These are phyloP conservation scores for Pneumocystis oryctolagi DNA, from an alignment of 1,139 yeast species.

Conservation along the genomic window DNA sequence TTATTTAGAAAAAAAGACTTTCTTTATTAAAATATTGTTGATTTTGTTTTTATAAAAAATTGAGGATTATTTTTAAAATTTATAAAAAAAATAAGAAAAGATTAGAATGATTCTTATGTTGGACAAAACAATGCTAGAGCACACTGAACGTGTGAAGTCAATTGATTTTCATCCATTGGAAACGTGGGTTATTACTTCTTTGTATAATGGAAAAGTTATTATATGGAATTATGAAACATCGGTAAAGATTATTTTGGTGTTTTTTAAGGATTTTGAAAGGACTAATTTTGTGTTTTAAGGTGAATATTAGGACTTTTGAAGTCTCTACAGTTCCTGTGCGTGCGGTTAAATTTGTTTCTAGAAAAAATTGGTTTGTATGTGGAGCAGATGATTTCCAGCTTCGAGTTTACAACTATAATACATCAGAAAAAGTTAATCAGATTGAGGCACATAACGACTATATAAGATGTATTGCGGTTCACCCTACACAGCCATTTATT, in stretches of 20 bases:
- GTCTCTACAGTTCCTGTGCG: constrained; percentile 92
- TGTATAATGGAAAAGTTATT: constrained; percentile 12
- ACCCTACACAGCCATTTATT: constrained; percentile 80
- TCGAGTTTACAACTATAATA: constrained; percentile 84
- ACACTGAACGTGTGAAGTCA: constrained; percentile 21
- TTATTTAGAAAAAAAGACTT: not conserved
- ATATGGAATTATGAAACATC: constrained; percentile 13
- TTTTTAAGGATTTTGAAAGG: constrained; percentile 82
- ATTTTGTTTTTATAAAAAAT: not conserved
- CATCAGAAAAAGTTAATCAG: constrained; percentile 85
- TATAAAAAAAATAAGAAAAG: not conserved
- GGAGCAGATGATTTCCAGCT: constrained; percentile 93
- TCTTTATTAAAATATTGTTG: not conserved
- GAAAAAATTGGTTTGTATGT: constrained; percentile 93
- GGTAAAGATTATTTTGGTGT: constrained; percentile 27
- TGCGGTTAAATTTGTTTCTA: constrained; percentile 85
- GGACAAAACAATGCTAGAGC: not conserved
- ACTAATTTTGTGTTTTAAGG: constrained; percentile 28
- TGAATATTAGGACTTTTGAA: constrained; percentile 56
- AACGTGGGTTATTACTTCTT: constrained; percentile 46
- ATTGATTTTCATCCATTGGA: constrained; percentile 95
- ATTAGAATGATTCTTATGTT: not conserved
- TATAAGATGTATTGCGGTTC: constrained; percentile 82
- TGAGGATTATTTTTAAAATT: not conserved
- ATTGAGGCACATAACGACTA: constrained; percentile 98